Evolutionary conservation across 208 protist genomes (phyloP), one percentile per base, ranked within the genome.

Genomic region (Leishmania aethiopica): DNA sequence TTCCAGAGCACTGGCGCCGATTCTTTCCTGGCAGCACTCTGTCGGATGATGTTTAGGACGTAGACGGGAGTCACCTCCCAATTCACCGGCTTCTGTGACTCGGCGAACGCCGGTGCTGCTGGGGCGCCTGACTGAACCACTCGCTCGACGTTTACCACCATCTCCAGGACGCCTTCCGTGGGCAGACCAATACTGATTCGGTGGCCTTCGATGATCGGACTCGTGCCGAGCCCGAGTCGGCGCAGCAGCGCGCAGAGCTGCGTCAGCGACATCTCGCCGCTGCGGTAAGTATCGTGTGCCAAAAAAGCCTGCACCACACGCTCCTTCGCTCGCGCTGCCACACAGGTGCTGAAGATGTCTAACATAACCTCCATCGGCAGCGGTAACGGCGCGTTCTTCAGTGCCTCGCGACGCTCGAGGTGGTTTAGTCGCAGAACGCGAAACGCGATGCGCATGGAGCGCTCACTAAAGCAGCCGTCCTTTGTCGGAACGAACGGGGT

Each of bases 201-300:
- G 37, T 73, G 22, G 37, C 84, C 84, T 35, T 79, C 86, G 66
- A 95, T 81, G 13, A 86, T 45, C 11, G 86, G 86, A 35, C 89
- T 94, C 10, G 79, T 78, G 53, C 86, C 85, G n/a, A 97, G 75
- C 17, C 92, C 92, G 42, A 93, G 87, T 25, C 82, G 77, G 1
- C 74, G 84, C 49, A 97, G 80, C n/a, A 95, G 37, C 25, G 86
- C 83, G 7, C 84, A 81, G n/a, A 92, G 79, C 6, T 88, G 64
- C 4, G 66, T 47, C 28, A 97, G 64, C 19, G 91, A 67, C 3
- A 97, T 82, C 78, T 97, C 92, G 0, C 92, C 94, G 47, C 86
- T 90, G 76, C 84, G 83, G 79, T 88, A 91, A 40, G 80, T 74
- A 81, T 97, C 94, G 73, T 89, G 89, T 8, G 84, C 82, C n/a